These are phyloP conservation scores for Colletotrichum echinochloae DNA, from an alignment of 2,329 filamentous ascomycete species.

Conservation along the genomic window DNA sequence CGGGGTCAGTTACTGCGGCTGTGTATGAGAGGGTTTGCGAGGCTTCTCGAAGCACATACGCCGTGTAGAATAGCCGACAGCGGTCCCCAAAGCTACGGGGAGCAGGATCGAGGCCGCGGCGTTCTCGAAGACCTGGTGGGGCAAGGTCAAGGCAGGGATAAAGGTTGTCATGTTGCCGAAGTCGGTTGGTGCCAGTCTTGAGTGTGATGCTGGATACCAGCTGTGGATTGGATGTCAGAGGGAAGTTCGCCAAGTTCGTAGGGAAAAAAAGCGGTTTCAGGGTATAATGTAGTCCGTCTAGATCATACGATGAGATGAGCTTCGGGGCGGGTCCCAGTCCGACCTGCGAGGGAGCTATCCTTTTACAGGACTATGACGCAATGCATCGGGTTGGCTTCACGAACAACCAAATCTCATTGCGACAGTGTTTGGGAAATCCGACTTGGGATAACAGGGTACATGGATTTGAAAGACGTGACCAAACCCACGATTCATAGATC, in stretches of 20 bases:
- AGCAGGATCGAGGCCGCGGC: slow-evolving; percentile 80
- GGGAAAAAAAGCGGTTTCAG: slow-evolving; percentile 2
- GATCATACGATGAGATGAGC: slow-evolving; percentile 35
- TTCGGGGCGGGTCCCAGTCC: slow-evolving; percentile 38
- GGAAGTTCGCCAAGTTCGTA: neutral
- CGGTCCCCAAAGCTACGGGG: slow-evolving; percentile 78
- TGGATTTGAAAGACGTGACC: too few species aligned
- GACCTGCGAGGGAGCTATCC: slow-evolving; percentile 35
- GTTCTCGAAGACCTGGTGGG: slow-evolving; percentile 76
- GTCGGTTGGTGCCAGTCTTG: neutral
- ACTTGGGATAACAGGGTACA: neutral
- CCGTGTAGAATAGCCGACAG: slow-evolving; percentile 76
- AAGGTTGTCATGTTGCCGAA: slow-evolving; percentile 76
- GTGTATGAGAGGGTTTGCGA: too few species aligned
- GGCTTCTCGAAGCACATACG: slow-evolving; percentile 61
- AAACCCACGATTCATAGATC: slow-evolving; percentile 7
- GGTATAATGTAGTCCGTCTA: slow-evolving; percentile 7
- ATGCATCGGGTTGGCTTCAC: slow-evolving; percentile 12
- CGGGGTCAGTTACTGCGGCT: neutral
- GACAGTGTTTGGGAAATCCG: neutral
- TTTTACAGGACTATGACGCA: slow-evolving; percentile 36
- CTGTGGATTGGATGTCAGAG: neutral
- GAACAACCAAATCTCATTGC: neutral
- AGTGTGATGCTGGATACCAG: neutral
- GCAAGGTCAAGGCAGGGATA: slow-evolving; percentile 82